Percentiles rank a stretch among this genome's conserved stretches.
These are phyloP conservation scores for Lachnellula cervina DNA, from an alignment of 2,329 filamentous ascomycete species.

Conservation along the genomic window DNA sequence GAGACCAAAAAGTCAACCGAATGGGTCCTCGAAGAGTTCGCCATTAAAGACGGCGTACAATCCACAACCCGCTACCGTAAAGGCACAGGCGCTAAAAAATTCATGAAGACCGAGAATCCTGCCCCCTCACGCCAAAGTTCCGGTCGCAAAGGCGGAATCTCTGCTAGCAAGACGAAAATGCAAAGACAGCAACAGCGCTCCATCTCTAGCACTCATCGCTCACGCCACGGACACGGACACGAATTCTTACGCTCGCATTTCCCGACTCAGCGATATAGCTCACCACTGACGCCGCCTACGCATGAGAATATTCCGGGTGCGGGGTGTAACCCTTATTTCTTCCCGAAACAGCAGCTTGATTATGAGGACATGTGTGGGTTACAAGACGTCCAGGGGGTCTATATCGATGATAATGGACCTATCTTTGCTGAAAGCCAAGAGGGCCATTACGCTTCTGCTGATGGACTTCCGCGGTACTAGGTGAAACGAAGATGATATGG, in stretches of 20 bases:
- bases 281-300: slow-evolving; percentile 22
- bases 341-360: slow-evolving; percentile 18
- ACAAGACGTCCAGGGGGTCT: slow-evolving; percentile 26
- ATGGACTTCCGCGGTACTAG: slow-evolving; percentile 8
- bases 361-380: slow-evolving; percentile 22
- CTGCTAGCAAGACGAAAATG: slow-evolving; percentile 18
- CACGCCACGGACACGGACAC: not conserved
- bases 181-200: slow-evolving; percentile 13
- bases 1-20: slow-evolving; percentile 63
- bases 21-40: slow-evolving; percentile 73
- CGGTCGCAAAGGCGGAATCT: slow-evolving; percentile 23
- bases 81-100: slow-evolving; percentile 37
- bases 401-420: slow-evolving; percentile 20
- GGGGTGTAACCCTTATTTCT: slow-evolving; percentile 19
- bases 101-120: slow-evolving; percentile 33
- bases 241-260: slow-evolving; percentile 6
- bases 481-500: not conserved
- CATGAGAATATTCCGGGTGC: slow-evolving; percentile 4
- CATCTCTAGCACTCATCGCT: slow-evolving; percentile 4
- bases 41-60: slow-evolving; percentile 66
- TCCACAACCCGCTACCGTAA: slow-evolving; percentile 80
- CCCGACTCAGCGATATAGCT: slow-evolving; percentile 10
- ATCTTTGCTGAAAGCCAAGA: slow-evolving; percentile 23
- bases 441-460: slow-evolving; percentile 10
- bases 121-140: slow-evolving; percentile 28